These are phyloP conservation scores for Melocanna baccifera DNA, from an alignment of 176 grass and related monocot species.

Conservation along the genomic window DNA sequence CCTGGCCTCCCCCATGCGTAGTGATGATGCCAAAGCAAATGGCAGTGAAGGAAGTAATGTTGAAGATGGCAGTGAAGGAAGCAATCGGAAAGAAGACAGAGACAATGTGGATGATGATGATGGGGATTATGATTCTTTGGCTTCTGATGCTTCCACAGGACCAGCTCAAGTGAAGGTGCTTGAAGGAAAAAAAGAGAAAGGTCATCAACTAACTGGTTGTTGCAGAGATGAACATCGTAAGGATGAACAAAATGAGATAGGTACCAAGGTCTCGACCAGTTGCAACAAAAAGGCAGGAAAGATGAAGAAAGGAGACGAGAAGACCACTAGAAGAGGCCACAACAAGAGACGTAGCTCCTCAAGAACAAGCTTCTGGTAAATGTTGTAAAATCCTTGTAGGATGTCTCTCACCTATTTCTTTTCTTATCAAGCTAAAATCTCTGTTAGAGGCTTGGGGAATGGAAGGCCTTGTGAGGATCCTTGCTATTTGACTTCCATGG, in stretches of 20 bases:
- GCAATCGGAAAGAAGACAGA: conserved; percentile 4
- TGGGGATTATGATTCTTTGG: conserved; percentile 68
- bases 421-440: conserved; percentile 23
- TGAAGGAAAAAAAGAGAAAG: conserved; percentile 40
- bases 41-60: conserved; percentile 35
- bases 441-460: conserved; percentile 6
- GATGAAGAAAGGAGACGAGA: conserved; percentile 45
- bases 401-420: conserved; percentile 13
- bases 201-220: conserved; percentile 16
- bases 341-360: conserved; percentile 53
- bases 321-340: conserved; percentile 34
- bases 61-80: conserved; percentile 34
- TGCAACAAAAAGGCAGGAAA: conserved; percentile 38
- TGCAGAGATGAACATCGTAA: conserved; percentile 7
- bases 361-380: conserved; percentile 41
- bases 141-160: conserved; percentile 88
- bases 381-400: conserved; percentile 25
- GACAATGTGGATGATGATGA: conserved; percentile 22
- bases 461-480: conserved; percentile 16
- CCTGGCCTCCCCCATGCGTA: conserved; percentile 47
- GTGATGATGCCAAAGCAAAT: conserved; percentile 22
- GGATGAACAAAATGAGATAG: conserved; percentile 9
- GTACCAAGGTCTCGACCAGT: conserved; percentile 39
- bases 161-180: conserved; percentile 41
- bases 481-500: not conserved